phyloP scores from a whole-genome alignment of 495 filamentous ascomycete species.

The Amorphotheca resinae region DNA sequence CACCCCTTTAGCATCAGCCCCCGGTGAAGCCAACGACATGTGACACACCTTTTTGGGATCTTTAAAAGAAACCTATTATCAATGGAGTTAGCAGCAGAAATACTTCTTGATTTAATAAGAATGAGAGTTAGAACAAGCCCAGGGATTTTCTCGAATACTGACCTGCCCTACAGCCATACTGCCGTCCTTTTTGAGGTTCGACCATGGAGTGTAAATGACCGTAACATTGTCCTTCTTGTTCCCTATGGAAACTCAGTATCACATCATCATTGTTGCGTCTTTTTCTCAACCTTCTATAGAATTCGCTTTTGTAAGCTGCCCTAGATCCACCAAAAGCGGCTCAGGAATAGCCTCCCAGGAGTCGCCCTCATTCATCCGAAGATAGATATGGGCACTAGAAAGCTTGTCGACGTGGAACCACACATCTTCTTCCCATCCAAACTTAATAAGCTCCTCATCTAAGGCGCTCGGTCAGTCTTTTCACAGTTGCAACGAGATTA shows the following conservation, averaged over 20 bases:
- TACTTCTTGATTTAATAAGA: too few species aligned
- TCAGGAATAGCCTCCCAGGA: conserved; percentile 73
- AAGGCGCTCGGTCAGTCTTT: not conserved
- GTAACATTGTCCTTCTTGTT: conserved; percentile 99
- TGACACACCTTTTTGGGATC: conserved; percentile 50
- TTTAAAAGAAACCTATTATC: conserved; percentile 70
- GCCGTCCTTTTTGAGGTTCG: conserved; percentile 91
- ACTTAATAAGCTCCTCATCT: conserved; percentile 95
- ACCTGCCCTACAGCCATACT: conserved; percentile 89
- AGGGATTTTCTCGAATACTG: too few species aligned
- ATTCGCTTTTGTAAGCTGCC: conserved; percentile 94
- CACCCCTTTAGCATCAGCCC: not conserved
- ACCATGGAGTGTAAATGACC: conserved; percentile 95
- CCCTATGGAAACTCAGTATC: conserved; percentile 35
- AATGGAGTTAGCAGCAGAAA: not conserved
- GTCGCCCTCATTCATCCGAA: conserved; percentile 69
- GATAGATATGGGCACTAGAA: conserved; percentile 90
- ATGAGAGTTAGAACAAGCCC: too few species aligned
- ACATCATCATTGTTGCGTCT: conserved; percentile 7
- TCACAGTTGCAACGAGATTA: not conserved
- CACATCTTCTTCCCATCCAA: conserved; percentile 87
- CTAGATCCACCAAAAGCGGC: conserved; percentile 72
- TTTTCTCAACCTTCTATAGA: conserved; percentile 96
- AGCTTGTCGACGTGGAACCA: conserved; percentile 99
- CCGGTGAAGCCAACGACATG: not conserved